Percentiles rank a stretch among this genome's conserved stretches.
Conservation (phyloP, 495 filamentous ascomycete species). For the Pseudomonodictys pantanalensis region DNA sequence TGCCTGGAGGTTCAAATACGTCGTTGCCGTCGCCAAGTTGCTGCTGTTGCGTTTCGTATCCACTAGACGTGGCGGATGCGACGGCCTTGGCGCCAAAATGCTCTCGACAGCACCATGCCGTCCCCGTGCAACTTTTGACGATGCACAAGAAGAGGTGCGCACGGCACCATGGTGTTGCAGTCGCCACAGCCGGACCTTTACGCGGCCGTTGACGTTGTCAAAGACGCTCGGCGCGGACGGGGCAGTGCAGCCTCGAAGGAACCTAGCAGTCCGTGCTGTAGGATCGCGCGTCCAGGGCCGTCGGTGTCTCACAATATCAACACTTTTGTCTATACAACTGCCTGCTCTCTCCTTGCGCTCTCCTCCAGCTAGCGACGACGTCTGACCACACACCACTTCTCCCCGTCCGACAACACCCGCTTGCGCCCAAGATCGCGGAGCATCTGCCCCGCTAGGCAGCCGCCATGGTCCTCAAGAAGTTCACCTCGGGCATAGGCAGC, state of each 20-base stretch:
- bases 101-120: too few species aligned
- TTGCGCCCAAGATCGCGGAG: background rate
- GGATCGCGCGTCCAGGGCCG: background rate
- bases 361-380: background rate
- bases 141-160: too few species aligned
- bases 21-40: too few species aligned
- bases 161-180: too few species aligned
- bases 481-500: constrained; percentile 21
- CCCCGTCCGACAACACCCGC: background rate
- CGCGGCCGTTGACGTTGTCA: constrained; percentile 24
- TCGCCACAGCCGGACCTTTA: constrained; percentile 16
- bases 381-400: background rate
- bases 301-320: background rate
- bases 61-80: too few species aligned
- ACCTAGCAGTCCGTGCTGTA: background rate
- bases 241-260: constrained; percentile 4
- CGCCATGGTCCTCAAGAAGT: constrained; percentile 34
- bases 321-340: background rate
- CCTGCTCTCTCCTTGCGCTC: background rate
- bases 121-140: too few species aligned
- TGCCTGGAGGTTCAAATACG: too few species aligned
- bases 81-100: too few species aligned
- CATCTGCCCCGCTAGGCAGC: constrained; percentile 5
- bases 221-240: background rate
- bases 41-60: too few species aligned